phyloP scores from a whole-genome alignment of 2,329 filamentous ascomycete species.

The Leptodontidium sp. region DNA sequence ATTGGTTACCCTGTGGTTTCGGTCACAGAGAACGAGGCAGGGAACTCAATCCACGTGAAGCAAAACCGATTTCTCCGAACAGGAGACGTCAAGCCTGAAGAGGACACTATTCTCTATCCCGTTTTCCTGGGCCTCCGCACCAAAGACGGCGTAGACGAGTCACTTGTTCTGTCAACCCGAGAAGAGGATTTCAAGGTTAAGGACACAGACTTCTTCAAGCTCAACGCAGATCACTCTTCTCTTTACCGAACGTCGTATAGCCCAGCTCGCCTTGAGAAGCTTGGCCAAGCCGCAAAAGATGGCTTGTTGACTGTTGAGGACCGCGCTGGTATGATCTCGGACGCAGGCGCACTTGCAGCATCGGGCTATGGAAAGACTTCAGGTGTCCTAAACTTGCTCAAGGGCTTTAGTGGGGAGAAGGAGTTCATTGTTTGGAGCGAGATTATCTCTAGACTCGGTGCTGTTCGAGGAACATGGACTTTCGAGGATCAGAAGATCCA shows the following conservation, averaged over 20 bases:
- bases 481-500: conserved; percentile 80
- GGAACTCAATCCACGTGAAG: conserved; percentile 82
- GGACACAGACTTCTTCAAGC: conserved; percentile 89
- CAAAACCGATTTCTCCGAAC: conserved; percentile 96
- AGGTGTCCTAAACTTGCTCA: conserved; percentile 83
- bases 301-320: conserved; percentile 88
- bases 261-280: conserved; percentile 83
- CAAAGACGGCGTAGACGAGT: conserved; percentile 82
- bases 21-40: conserved; percentile 77
- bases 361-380: conserved; percentile 96
- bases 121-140: conserved; percentile 88
- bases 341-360: conserved; percentile 87
- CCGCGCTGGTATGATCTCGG: conserved; percentile 91
- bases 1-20: conserved; percentile 92
- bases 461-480: conserved; percentile 86
- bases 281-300: conserved; percentile 84
- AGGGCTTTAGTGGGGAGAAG: conserved; percentile 83
- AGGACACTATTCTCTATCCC: conserved; percentile 87
- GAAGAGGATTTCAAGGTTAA: conserved; percentile 81
- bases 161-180: conserved; percentile 73
- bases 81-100: conserved; percentile 90
- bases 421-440: conserved; percentile 97
- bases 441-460: conserved; percentile 78
- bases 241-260: conserved; percentile 92
- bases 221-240: conserved; percentile 93